Base-by-base conservation (phyloP, 2,329 filamentous ascomycete species). In the Ophiostoma quercus region DNA sequence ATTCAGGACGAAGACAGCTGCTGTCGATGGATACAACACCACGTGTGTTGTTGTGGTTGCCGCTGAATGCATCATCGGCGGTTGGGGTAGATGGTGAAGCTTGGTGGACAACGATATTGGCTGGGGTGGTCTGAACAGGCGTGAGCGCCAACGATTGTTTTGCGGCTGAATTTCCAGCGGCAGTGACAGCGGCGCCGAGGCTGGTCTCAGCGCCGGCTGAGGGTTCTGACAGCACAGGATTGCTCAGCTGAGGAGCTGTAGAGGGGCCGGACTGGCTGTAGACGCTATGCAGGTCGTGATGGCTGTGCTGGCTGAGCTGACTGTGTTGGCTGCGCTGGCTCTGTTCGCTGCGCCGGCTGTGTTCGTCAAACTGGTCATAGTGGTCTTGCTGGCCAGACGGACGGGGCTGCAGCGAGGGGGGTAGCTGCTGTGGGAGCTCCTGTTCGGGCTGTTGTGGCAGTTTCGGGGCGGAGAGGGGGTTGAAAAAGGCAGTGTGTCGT, bases 401-500 rank as follows among this genome's bases (percentile, higher is more conserved):
- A 12, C 32, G 62, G 19, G 62, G 32, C 32, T 39, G 32, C 6
- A 34, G 2, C 34, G 32, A 39, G 8, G 34, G 32, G 70, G 51
- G 51, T 22, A 39, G 71, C 51, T 32, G 71, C 41, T 54, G 70
- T 16, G 34, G 66, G 1, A 51, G 66, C 25, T 69, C 47, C 14
- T 69, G 60, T 11, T 62, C 47, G 5, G 32, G 63, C 4, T 70
- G 66, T 19, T 70, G 70, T n/a, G 69, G 70, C 67, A 67, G 69
- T 63, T 67, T 63, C 39, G 68, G 43, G 57, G 71, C 72, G 41
- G 74, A 70, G 66, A 77, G 72, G 62, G 78, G 76, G 70, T 79
- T 74, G 66, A 80, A 71, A 29, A 73, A 68, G 66, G 72, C 69
- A 71, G 80, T 82, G 74, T 84, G 84, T 68, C 84, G 84, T 77